Evolutionary conservation across 768 basidiomycete genomes (phyloP).

Genomic region (Termitomyces eurrhizus): DNA sequence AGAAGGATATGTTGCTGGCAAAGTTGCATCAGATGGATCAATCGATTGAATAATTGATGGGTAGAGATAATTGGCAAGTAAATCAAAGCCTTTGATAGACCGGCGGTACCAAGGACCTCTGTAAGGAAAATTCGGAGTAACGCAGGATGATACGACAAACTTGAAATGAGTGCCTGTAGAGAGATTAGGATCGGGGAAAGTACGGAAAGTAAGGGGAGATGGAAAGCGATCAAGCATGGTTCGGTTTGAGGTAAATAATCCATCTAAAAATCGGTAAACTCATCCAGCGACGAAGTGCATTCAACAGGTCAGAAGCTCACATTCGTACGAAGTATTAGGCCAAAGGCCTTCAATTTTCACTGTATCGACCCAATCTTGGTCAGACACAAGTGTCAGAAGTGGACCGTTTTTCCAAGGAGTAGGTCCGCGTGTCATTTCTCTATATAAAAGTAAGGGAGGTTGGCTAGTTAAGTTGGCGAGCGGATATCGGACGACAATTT

Average conservation of each 20-base stretch:
- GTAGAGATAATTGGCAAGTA: conserved; percentile 53
- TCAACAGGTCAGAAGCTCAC: conserved; percentile 31
- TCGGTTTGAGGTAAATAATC: conserved; percentile 35
- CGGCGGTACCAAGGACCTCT: conserved; percentile 44
- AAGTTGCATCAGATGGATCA: conserved; percentile 6
- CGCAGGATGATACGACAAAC: conserved; percentile 66
- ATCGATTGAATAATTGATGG: conserved; percentile 15
- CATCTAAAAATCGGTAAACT: conserved; percentile 32
- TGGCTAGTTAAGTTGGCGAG: conserved; percentile 25
- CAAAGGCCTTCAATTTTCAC: conserved; percentile 54
- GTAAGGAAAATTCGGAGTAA: conserved; percentile 73
- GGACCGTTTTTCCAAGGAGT: conserved; percentile 55
- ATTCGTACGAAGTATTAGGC: conserved; percentile 70
- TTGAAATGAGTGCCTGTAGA: conserved; percentile 53
- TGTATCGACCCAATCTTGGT: conserved; percentile 58
- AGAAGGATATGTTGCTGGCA: neutral
- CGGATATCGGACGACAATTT: conserved; percentile 62
- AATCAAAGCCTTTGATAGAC: conserved; percentile 61
- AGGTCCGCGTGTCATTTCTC: conserved; percentile 28
- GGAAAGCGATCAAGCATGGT: conserved; percentile 47
- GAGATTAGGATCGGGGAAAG: conserved; percentile 69
- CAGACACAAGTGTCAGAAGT: conserved; percentile 34
- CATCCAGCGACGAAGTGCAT: neutral
- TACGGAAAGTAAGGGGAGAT: conserved; percentile 57
- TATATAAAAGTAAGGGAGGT: conserved; percentile 41